These are phyloP conservation scores for Claviceps maximensis DNA, from an alignment of 2,329 filamentous ascomycete species.

Conservation along the genomic window DNA sequence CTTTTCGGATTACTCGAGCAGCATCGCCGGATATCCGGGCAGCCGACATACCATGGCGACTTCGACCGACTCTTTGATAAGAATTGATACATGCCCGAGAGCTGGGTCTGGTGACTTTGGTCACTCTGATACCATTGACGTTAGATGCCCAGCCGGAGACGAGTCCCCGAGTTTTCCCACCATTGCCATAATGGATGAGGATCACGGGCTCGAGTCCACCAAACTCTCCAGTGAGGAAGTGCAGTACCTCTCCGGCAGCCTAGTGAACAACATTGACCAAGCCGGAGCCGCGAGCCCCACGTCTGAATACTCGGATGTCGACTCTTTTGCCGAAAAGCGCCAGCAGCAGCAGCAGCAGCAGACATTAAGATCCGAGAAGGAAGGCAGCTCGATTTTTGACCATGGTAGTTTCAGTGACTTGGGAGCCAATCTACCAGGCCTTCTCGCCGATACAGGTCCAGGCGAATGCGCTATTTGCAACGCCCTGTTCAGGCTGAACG, in stretches of 20 bases:
- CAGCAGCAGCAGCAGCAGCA: background rate
- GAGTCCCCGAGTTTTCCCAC: background rate
- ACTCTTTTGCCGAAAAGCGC: slow-evolving; percentile 17
- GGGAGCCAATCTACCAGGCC: slow-evolving; percentile 20
- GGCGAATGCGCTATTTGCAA: slow-evolving; percentile 8
- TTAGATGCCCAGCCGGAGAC: slow-evolving; percentile 1
- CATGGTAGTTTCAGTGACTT: slow-evolving; percentile 21
- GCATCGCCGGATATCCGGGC: slow-evolving; percentile 23
- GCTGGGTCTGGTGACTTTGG: background rate
- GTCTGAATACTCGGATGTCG: slow-evolving; percentile 17
- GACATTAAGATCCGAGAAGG: no score
- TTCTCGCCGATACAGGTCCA: slow-evolving; percentile 5
- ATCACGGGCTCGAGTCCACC: background rate
- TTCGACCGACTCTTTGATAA: slow-evolving; percentile 23
- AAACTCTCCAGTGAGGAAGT: background rate
- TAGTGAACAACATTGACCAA: slow-evolving; percentile 1
- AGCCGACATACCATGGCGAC: slow-evolving; percentile 32
- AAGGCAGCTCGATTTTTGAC: slow-evolving; percentile 24
- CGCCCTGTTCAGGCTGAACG: slow-evolving; percentile 3
- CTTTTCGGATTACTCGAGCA: slow-evolving; percentile 26
- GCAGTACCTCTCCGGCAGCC: background rate
- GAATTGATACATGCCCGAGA: slow-evolving; percentile 7
- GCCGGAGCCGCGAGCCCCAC: slow-evolving; percentile 6
- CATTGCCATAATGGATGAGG: slow-evolving; percentile 1
- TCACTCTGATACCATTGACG: background rate